Evolutionary conservation across 306 rosid genomes (phyloP).

Genomic region (Crataegus laevigata): DNA sequence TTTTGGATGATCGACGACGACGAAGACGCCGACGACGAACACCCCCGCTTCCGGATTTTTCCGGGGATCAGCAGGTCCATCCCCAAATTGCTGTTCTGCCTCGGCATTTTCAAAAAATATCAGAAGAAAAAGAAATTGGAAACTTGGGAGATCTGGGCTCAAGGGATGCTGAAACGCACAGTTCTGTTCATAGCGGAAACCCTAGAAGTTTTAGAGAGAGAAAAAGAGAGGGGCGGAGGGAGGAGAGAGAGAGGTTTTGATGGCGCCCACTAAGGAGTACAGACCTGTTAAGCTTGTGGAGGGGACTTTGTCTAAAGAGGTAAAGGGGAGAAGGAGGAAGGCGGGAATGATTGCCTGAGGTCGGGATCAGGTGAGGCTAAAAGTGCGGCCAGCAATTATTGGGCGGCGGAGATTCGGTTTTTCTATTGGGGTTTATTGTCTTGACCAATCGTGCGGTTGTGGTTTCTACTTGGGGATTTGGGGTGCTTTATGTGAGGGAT

Average conservation of each 20-base stretch:
- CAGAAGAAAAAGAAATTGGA: background rate
- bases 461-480: background rate
- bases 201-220: background rate
- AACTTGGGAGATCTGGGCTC: background rate
- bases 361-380: background rate
- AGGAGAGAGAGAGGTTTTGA: background rate
- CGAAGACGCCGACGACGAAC: constrained; percentile 88
- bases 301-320: constrained; percentile 4
- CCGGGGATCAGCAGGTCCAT: constrained; percentile 71
- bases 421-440: background rate
- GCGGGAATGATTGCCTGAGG: constrained; percentile 2
- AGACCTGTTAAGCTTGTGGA: constrained; percentile 15
- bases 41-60: constrained; percentile 91
- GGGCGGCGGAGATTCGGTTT: background rate
- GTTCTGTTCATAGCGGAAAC: constrained; percentile 7
- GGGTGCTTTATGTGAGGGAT: background rate
- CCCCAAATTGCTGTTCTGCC: constrained; percentile 35
- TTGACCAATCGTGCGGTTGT: background rate
- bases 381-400: constrained; percentile 15
- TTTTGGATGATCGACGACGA: constrained; percentile 76
- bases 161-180: background rate
- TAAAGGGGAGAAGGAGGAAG: background rate
- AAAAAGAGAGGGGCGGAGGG: background rate
- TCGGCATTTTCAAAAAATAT: constrained; percentile 38
- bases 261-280: constrained; percentile 13